Percentiles rank a stretch among this genome's conserved stretches.
Conservation (phyloP, 176 grass and related monocot species). For the Oryza coarctata region DNA sequence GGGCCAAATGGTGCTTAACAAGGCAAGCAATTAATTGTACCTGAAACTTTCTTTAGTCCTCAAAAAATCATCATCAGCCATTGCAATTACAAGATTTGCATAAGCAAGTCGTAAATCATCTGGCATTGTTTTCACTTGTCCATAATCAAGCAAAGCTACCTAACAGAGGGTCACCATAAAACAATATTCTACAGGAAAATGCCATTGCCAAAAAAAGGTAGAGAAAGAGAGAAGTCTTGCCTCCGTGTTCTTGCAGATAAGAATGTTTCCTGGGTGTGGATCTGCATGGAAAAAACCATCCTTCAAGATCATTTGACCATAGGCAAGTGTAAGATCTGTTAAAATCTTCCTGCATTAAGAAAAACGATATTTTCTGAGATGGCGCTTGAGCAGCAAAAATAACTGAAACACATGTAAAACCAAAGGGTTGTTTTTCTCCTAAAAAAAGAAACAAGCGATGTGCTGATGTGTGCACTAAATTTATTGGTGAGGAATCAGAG, state of each 20-base stretch:
- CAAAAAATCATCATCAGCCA: constrained; percentile 74
- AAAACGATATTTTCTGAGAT: constrained; percentile 20
- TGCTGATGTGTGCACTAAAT: background rate
- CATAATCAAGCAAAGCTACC: constrained; percentile 99
- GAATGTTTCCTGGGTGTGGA: constrained; percentile 99
- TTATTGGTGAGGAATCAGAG: background rate
- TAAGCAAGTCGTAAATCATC: constrained; percentile 87
- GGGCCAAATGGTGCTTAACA: constrained; percentile 2
- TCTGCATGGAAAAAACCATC: constrained; percentile 98
- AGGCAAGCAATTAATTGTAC: constrained; percentile 40
- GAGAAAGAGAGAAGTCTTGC: constrained; percentile 41
- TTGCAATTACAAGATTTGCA: constrained; percentile 93
- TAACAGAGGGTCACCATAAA: constrained; percentile 37
- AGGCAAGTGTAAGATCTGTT: constrained; percentile 87
- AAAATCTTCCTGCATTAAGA: constrained; percentile 90
- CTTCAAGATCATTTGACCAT: constrained; percentile 99
- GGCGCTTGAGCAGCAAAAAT: background rate
- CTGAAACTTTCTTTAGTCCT: constrained; percentile 64
- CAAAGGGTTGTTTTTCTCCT: background rate
- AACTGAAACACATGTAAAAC: background rate
- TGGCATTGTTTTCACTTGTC: constrained; percentile 97
- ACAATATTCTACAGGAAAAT: constrained; percentile 28
- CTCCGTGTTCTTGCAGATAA: constrained; percentile 86
- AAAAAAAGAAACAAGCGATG: background rate
- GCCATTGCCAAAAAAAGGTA: background rate